Evolutionary conservation across 2,329 filamentous ascomycete species (phyloP), one percentile per base, ranked within the genome.

Genomic region (Diaporthe amygdali): DNA sequence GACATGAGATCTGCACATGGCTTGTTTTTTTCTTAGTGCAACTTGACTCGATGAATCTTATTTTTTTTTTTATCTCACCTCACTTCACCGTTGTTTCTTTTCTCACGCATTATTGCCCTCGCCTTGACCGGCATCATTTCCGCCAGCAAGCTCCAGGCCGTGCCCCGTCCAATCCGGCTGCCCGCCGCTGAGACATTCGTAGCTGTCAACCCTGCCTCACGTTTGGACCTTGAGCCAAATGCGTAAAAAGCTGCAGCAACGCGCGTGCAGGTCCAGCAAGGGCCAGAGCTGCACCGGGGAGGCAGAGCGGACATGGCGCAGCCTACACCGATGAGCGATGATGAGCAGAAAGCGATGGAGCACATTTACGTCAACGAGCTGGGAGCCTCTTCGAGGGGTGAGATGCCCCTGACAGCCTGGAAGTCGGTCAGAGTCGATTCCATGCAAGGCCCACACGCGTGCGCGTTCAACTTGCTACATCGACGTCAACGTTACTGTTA

Each of bases 101-200:
- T 64, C 59, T 64, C 41, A 64, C 59, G 59, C 37, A 30, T 44
- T 64, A n/a, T 64, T n/a, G 59, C 44, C 59, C 44, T 64, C 59
- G 59, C 59, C 59, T 5, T 64, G 59, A 34, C 59, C 44, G 59
- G 59, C 41, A 32, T 64, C 59, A 64, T 64, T 64, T 64, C 59
- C 59, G 44, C 59, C 47, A 64, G 44, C 59, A 64, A 32, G 59
- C n/a, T 37, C 59, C 41, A 47, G 59, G 59, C 59, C 59, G 44
- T 49, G 59, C 59, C 56, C 59, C 30, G 59, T 64, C 59, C 59
- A 64, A 64, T 64, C 44, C 41, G 59, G 59, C 59, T 64, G 59
- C 59, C 59, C 59, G 59, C 59, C 27, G 44, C 59, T 64, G 59
- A 64, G 59, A 64, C 59, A 64, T 64, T n/a, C n/a, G 41, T 49